These are phyloP conservation scores for Fagopyrum tataricum DNA, from an alignment of 148 eudicot species.

Conservation along the genomic window DNA sequence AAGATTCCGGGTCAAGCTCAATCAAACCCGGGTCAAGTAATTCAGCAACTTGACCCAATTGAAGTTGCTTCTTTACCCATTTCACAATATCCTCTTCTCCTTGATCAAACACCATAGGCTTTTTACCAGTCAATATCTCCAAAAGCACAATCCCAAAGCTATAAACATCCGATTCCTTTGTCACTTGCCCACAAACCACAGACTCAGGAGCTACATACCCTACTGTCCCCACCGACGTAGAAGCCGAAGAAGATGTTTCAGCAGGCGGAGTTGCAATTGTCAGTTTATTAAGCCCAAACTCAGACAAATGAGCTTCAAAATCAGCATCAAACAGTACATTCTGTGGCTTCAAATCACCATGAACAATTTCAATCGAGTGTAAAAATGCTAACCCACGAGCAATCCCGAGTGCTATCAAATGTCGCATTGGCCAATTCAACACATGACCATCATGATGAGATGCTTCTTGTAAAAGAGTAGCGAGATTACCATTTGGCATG, in stretches of 20 bases:
- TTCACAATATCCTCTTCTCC: slow-evolving; percentile 62
- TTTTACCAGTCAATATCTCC: slow-evolving; percentile 63
- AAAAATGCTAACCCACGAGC: slow-evolving; percentile 65
- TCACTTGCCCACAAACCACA: slow-evolving; percentile 30
- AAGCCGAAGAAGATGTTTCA: slow-evolving; percentile 36
- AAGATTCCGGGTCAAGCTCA: slow-evolving; percentile 76
- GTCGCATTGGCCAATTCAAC: slow-evolving; percentile 81
- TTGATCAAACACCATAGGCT: slow-evolving; percentile 47
- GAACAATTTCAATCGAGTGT: slow-evolving; percentile 42
- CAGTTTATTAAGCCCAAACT: slow-evolving; percentile 51
- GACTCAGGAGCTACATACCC: slow-evolving; percentile 68
- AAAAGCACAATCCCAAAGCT: slow-evolving; percentile 67
- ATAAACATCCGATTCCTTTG: slow-evolving; percentile 54
- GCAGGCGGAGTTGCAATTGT: slow-evolving; percentile 24
- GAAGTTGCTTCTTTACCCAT: slow-evolving; percentile 70
- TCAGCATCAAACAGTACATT: slow-evolving; percentile 69
- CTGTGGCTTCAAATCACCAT: slow-evolving; percentile 68
- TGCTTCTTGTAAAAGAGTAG: slow-evolving; percentile 67
- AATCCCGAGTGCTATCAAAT: slow-evolving; percentile 62
- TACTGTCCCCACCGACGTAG: slow-evolving; percentile 45
- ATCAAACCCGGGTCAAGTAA: slow-evolving; percentile 61
- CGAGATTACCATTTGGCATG: slow-evolving; percentile 82
- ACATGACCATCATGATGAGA: slow-evolving; percentile 78
- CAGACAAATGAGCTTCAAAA: slow-evolving; percentile 74
- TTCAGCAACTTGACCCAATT: slow-evolving; percentile 54